Conservation (phyloP, 2,329 filamentous ascomycete species). For the Hymenoscyphus scutula region DNA sequence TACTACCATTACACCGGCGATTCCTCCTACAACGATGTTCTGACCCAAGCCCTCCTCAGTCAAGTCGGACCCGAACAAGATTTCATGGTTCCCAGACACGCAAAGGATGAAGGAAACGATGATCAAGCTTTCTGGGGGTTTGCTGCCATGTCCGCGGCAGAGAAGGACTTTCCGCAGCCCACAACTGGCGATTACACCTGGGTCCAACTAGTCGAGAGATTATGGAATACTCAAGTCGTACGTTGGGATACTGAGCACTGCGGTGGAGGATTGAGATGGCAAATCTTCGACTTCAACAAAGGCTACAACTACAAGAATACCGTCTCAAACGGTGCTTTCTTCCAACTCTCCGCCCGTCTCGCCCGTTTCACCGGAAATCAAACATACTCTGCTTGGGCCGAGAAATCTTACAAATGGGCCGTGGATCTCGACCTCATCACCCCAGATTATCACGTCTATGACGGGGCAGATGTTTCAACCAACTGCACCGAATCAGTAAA, state of each 20-base stretch:
- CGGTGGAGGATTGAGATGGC: slow-evolving; percentile 73
- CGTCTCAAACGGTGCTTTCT: slow-evolving; percentile 78
- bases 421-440: slow-evolving; percentile 56
- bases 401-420: slow-evolving; percentile 66
- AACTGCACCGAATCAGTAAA: slow-evolving; percentile 54
- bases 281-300: slow-evolving; percentile 74
- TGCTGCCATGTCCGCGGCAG: slow-evolving; percentile 64
- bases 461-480: slow-evolving; percentile 53
- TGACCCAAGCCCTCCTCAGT: slow-evolving; percentile 57
- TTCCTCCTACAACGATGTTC: slow-evolving; percentile 56
- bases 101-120: slow-evolving; percentile 67
- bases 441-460: slow-evolving; percentile 53
- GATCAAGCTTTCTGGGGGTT: slow-evolving; percentile 75
- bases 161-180: slow-evolving; percentile 64
- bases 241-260: slow-evolving; percentile 71
- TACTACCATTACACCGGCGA: slow-evolving; percentile 51
- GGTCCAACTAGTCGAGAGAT: slow-evolving; percentile 65
- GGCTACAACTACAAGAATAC: slow-evolving; percentile 83
- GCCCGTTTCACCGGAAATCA: slow-evolving; percentile 66
- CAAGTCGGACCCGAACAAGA: slow-evolving; percentile 59
- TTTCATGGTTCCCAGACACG: slow-evolving; percentile 57
- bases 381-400: slow-evolving; percentile 66
- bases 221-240: slow-evolving; percentile 68
- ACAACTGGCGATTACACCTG: slow-evolving; percentile 57
- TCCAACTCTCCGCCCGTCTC: slow-evolving; percentile 75